A percentile compares a stretch with the other conserved stretches of the same genome.
Evolutionary conservation across 2,329 filamentous ascomycete species (phyloP).

Genomic region (Blastomyces parvus): DNA sequence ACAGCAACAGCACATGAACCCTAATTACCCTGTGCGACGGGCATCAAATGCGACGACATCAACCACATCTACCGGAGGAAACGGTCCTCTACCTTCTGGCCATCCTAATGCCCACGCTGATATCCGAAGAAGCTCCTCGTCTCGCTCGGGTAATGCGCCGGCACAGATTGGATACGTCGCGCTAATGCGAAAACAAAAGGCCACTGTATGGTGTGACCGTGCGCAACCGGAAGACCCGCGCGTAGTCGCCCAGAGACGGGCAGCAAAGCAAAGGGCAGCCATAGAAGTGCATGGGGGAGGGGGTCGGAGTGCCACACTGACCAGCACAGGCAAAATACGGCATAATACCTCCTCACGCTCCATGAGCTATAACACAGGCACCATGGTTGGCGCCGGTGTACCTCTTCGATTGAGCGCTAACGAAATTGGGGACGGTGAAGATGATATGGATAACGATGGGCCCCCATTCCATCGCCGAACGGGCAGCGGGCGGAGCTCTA

Average conservation of each 20-base stretch:
- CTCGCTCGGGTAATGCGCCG: constrained; percentile 57
- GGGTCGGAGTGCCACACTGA: constrained; percentile 53
- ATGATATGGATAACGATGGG: constrained; percentile 43
- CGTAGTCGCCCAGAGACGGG: constrained; percentile 68
- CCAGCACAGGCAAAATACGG: constrained; percentile 68
- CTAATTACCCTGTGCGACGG: constrained; percentile 21
- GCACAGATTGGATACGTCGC: constrained; percentile 77
- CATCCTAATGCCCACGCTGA: constrained; percentile 23
- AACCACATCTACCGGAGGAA: constrained; percentile 32
- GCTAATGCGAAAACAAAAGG: constrained; percentile 92
- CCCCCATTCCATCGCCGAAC: constrained; percentile 42
- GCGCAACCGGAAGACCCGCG: constrained; percentile 86
- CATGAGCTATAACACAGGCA: constrained; percentile 69
- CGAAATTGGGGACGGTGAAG: constrained; percentile 80
- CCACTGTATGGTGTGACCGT: constrained; percentile 95
- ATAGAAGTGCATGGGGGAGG: constrained; percentile 63
- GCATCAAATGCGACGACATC: constrained; percentile 35
- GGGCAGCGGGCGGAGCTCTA: constrained; percentile 50
- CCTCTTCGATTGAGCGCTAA: constrained; percentile 89
- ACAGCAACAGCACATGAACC: constrained; percentile 5
- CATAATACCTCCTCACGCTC: constrained; percentile 79
- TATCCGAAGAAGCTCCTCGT: constrained; percentile 66
- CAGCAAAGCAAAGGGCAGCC: constrained; percentile 76
- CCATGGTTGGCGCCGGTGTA: constrained; percentile 67
- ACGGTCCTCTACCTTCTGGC: constrained; percentile 17